Percentiles rank a stretch among this genome's conserved stretches.
Conservation (phyloP, 495 filamentous ascomycete species). For the Hyaloscypha variabilis region DNA sequence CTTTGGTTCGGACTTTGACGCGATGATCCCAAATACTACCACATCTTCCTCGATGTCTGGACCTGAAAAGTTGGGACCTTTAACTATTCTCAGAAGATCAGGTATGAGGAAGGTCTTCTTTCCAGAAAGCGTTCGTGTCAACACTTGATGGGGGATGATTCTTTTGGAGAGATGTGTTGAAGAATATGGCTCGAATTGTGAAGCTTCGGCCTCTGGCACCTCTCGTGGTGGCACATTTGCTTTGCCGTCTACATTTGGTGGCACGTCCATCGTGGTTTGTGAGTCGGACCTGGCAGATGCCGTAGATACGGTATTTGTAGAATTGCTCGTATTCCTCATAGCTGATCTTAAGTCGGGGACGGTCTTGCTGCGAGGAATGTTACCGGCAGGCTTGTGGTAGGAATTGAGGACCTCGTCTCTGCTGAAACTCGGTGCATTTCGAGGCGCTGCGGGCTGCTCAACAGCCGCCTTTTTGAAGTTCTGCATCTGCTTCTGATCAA, state of each 20-base stretch:
- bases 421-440: slow-evolving; percentile 53
- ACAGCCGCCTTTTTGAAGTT: slow-evolving; percentile 63
- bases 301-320: neutral
- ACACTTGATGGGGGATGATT: slow-evolving; percentile 77
- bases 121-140: slow-evolving; percentile 72
- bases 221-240: slow-evolving; percentile 30
- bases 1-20: slow-evolving; percentile 80
- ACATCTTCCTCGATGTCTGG: slow-evolving; percentile 85
- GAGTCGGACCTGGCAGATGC: slow-evolving; percentile 21
- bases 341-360: slow-evolving; percentile 44
- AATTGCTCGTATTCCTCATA: slow-evolving; percentile 19
- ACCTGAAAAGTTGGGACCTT: slow-evolving; percentile 79
- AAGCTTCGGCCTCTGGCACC: slow-evolving; percentile 38
- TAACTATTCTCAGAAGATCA: slow-evolving; percentile 78
- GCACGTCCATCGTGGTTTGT: slow-evolving; percentile 14
- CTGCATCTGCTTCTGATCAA: slow-evolving; percentile 67
- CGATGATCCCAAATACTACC: slow-evolving; percentile 85
- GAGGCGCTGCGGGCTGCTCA: slow-evolving; percentile 51
- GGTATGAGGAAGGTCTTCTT: slow-evolving; percentile 82
- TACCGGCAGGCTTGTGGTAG: slow-evolving; percentile 35
- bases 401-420: slow-evolving; percentile 66
- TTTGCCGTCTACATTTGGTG: slow-evolving; percentile 29
- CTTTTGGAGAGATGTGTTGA: slow-evolving; percentile 82
- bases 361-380: slow-evolving; percentile 54
- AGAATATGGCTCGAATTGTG: slow-evolving; percentile 80